Evolutionary conservation across 2,329 filamentous ascomycete species (phyloP), one percentile per base, ranked within the genome.

Genomic region (Scedosporium apiospermum): DNA sequence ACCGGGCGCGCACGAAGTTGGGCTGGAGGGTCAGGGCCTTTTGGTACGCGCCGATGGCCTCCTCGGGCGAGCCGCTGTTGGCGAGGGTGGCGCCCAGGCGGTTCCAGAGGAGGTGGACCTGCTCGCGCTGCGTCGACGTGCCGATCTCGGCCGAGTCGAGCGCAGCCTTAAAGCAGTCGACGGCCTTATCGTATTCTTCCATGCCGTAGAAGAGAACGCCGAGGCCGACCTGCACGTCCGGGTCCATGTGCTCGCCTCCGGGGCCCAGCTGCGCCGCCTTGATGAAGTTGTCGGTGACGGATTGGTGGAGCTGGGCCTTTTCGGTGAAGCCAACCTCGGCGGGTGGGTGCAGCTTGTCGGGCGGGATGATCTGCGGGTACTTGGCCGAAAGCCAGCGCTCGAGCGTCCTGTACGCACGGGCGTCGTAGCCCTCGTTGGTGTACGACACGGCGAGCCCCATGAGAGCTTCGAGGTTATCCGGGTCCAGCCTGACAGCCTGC

Each of bases 401-500:
- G 14, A 99, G 83, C 9, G 93, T 98, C 62, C 93, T 87, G 80
- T 98, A 99, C 58, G 95, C 93, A 21, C 93, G 96, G 71, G 90
- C 93, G 76, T 99, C 95, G 77, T 98, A 99, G 65, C 93, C 95
- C 77, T 99, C 95, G 77, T 99, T 99, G 58, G 95, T 99, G 76
- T 99, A 99, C 4, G 91, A 96, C 21, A 99, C 93, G 14, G 93
- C 92, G 61, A 99, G 80, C 1, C 91, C 93, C 93, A 99, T 98
- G 57, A 99, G 82, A 0, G 93, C 93, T 64, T 90, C 85, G 21
- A 96, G 82, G 71, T 96, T 97, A 69, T 86, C 88, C 0, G 92
- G 88, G 69, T 98, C 93, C 30, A 95, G 80, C 74, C 93, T 93
- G 66, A 97, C 78, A 0, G 93, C 92, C 72, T 95, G 90, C 75